Conservation (phyloP, 257 asterid genomes). For the Voacanga thouarsii region DNA sequence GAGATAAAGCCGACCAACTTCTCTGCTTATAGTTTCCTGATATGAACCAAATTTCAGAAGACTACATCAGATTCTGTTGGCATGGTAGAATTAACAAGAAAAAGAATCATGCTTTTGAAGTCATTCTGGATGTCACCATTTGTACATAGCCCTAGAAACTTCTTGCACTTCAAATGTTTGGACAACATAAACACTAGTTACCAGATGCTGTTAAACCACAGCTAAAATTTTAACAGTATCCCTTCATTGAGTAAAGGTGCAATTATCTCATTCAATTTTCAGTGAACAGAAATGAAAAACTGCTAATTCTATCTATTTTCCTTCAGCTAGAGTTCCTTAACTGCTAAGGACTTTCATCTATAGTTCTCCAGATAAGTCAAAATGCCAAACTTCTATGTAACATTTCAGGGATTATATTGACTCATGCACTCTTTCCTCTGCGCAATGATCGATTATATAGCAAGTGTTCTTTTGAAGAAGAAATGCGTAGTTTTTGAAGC, state of each 20-base stretch:
- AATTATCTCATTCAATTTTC: too few relatives aligned
- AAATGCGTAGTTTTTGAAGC: background rate
- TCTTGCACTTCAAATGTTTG: too few relatives aligned
- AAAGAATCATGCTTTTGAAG: too few relatives aligned
- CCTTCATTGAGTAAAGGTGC: too few relatives aligned
- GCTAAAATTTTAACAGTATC: too few relatives aligned
- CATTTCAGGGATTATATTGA: background rate
- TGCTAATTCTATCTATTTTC: background rate
- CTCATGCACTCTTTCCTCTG: background rate
- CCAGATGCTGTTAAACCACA: too few relatives aligned
- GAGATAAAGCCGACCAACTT: constrained; percentile 55
- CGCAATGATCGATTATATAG: background rate
- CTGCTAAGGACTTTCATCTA: background rate
- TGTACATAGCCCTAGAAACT: background rate
- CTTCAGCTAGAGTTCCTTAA: background rate
- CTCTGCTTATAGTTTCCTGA: constrained; percentile 59
- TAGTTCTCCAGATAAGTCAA: background rate
- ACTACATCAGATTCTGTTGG: background rate
- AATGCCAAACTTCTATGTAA: background rate
- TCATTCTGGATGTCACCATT: background rate
- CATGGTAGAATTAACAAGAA: too few relatives aligned
- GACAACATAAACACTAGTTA: too few relatives aligned
- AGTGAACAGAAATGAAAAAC: too few relatives aligned
- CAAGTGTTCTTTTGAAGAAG: background rate
- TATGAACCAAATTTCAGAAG: background rate